Evolutionary conservation across 2,329 filamentous ascomycete genomes (phyloP).

Genomic region (Aspergillus tubingensis): DNA sequence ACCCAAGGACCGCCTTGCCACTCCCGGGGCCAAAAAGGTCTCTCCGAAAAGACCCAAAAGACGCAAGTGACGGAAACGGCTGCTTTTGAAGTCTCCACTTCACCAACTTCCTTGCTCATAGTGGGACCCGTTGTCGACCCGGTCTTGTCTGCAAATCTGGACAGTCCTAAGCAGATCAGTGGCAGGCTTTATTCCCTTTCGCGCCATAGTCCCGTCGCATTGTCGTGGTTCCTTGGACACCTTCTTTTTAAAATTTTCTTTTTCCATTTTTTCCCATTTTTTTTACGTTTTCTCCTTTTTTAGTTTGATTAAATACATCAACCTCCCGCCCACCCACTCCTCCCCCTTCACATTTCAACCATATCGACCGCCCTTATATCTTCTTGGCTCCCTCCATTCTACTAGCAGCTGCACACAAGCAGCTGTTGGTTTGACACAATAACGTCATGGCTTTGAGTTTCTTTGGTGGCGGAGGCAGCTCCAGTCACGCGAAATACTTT

Average conservation of each 20-base stretch:
- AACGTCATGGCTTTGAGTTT: constrained; percentile 49
- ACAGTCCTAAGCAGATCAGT: constrained; percentile 37
- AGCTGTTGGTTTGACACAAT: constrained; percentile 19
- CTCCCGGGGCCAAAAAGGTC: constrained; percentile 12
- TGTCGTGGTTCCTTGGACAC: constrained; percentile 23
- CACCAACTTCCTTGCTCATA: constrained; percentile 14
- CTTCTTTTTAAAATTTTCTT: constrained; percentile 10
- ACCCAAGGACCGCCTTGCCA: constrained; percentile 22
- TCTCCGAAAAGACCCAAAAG: constrained; percentile 14
- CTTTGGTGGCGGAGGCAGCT: constrained; percentile 44
- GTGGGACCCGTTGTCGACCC: constrained; percentile 47
- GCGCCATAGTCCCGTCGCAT: constrained; percentile 18
- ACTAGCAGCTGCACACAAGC: constrained; percentile 22
- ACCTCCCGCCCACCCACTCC: constrained; percentile 4
- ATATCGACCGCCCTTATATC: neutral
- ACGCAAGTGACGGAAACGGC: constrained; percentile 33
- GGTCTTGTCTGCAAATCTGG: constrained; percentile 49
- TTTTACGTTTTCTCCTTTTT: constrained; percentile 12
- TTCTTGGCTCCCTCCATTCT: constrained; percentile 5
- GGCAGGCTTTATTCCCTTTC: constrained; percentile 20
- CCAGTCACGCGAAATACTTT: constrained; percentile 52
- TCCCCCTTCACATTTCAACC: neutral
- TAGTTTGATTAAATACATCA: constrained; percentile 7
- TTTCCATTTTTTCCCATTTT: constrained; percentile 12
- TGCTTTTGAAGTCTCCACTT: constrained; percentile 16